phyloP scores from a whole-genome alignment of 805 yeast species.

The Nakazawaea molendinolei region DNA sequence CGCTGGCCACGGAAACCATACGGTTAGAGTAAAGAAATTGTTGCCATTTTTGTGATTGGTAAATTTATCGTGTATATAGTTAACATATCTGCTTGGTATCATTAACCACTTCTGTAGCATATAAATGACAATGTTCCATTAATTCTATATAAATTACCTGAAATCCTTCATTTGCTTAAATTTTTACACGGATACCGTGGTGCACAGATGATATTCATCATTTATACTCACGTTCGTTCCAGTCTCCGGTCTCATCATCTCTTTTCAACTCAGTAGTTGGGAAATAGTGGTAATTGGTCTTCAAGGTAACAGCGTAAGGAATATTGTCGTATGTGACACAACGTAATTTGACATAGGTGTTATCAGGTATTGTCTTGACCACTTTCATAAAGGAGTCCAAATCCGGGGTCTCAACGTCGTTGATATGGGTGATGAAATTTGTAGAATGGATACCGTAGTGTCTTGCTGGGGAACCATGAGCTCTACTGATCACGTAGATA shows the following conservation, averaged over 20 bases:
- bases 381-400: slow-evolving; percentile 59
- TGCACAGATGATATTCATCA: too few species aligned
- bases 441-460: slow-evolving; percentile 76
- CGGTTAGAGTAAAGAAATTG: slow-evolving; percentile 50
- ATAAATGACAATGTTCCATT: too few species aligned
- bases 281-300: slow-evolving; percentile 86
- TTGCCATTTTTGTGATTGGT: slow-evolving; percentile 35
- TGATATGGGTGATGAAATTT: slow-evolving; percentile 84
- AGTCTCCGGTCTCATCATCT: slow-evolving; percentile 36
- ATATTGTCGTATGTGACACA: slow-evolving; percentile 80
- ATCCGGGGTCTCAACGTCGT: slow-evolving; percentile 66
- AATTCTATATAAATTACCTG: too few species aligned
- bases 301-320: slow-evolving; percentile 79
- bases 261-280: slow-evolving; percentile 61
- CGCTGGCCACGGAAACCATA: slow-evolving; percentile 45
- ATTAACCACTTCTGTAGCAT: too few species aligned
- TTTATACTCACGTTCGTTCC: slow-evolving; percentile 48
- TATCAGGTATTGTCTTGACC: slow-evolving; percentile 68
- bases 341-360: slow-evolving; percentile 74
- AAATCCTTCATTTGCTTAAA: too few species aligned
- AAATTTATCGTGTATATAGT: background rate
- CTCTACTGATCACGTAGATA: slow-evolving; percentile 73
- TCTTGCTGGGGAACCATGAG: slow-evolving; percentile 80
- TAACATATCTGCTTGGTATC: background rate
- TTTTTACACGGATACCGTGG: too few species aligned